phyloP scores from a whole-genome alignment of 768 basidiomycete genomes.

The Auriscalpium vulgare region DNA sequence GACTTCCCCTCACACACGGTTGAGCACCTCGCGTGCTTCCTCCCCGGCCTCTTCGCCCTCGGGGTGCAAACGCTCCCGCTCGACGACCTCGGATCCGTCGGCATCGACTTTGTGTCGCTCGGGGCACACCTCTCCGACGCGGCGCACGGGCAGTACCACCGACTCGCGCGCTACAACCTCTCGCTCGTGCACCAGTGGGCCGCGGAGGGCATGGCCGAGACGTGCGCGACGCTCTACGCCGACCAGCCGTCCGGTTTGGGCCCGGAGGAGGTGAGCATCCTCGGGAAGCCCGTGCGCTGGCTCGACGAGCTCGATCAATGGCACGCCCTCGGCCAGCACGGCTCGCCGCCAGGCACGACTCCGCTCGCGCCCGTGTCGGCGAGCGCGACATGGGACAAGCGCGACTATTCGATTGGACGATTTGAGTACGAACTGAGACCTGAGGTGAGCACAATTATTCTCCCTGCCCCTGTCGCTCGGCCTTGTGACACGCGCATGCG shows the following conservation, averaged over 20 bases:
- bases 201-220: constrained; percentile 66
- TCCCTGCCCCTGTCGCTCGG: background rate
- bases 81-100: constrained; percentile 39
- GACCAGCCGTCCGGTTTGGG: constrained; percentile 64
- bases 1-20: constrained; percentile 40
- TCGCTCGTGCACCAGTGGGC: constrained; percentile 66
- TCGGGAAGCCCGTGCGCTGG: constrained; percentile 29
- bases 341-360: constrained; percentile 43
- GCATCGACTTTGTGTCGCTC: constrained; percentile 38
- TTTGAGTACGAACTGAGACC: background rate
- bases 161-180: constrained; percentile 41
- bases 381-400: constrained; percentile 20
- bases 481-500: too few species aligned
- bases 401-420: background rate
- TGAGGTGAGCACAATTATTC: background rate
- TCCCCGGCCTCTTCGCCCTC: constrained; percentile 67
- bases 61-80: constrained; percentile 58
- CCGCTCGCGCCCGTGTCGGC: constrained; percentile 28
- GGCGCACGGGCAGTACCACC: constrained; percentile 25
- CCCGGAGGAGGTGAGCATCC: constrained; percentile 51
- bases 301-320: constrained; percentile 42
- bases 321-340: constrained; percentile 36
- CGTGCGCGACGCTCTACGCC: constrained; percentile 63
- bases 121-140: constrained; percentile 17
- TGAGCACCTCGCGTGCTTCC: constrained; percentile 74